These are phyloP conservation scores for Russula brevipes DNA, from an alignment of 768 basidiomycete genomes.

Conservation along the genomic window DNA sequence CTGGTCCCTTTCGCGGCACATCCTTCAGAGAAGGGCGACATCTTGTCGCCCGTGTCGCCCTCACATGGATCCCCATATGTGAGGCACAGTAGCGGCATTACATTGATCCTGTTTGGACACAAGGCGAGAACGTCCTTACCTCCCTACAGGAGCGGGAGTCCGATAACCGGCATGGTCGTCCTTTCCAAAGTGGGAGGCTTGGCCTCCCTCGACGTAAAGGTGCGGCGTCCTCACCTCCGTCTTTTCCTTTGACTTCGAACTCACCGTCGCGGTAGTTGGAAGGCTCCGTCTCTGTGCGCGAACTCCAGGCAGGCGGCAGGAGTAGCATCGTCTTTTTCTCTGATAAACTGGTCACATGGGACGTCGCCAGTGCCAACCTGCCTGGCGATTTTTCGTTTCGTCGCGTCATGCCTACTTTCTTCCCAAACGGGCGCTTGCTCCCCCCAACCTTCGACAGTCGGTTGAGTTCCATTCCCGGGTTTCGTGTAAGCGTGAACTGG, in stretches of 20 bases:
- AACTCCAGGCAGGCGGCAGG: slow-evolving; percentile 14
- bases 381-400: slow-evolving; percentile 18
- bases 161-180: slow-evolving; percentile 10
- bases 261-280: slow-evolving; percentile 8
- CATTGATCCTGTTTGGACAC: slow-evolving; percentile 16
- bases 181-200: slow-evolving; percentile 1
- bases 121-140: not conserved
- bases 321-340: not conserved
- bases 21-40: not conserved
- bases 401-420: not conserved
- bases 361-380: not conserved
- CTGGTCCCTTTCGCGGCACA: not conserved
- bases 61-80: slow-evolving; percentile 4
- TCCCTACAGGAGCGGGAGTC: slow-evolving; percentile 12
- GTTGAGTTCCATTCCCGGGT: slow-evolving; percentile 16
- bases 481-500: slow-evolving; percentile 17
- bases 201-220: slow-evolving; percentile 14
- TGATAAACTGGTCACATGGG: slow-evolving; percentile 12
- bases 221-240: not conserved
- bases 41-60: not conserved
- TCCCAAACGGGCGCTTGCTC: slow-evolving; percentile 2
- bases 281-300: slow-evolving; percentile 7
- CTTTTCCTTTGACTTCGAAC: not conserved
- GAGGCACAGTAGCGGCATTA: slow-evolving; percentile 6
- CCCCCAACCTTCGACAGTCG: slow-evolving; percentile 20